These are phyloP conservation scores for Apophysomyces variabilis DNA, from an alignment of 371 early-diverging fungal genomes.

Conservation along the genomic window DNA sequence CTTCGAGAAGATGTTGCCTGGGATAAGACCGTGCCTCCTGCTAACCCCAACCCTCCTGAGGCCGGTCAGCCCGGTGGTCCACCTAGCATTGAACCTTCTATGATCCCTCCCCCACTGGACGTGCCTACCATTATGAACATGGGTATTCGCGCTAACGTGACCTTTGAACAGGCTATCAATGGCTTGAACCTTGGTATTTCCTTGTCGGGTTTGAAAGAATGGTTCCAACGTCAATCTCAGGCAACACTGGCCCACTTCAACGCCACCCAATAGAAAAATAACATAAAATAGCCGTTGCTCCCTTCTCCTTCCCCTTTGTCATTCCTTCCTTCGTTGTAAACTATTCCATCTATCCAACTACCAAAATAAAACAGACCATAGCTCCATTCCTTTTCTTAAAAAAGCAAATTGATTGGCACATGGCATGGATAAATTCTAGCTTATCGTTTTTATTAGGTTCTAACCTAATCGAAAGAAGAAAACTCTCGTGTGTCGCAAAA, in stretches of 20 bases:
- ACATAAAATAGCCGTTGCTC: background rate
- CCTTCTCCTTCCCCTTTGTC: too few species aligned
- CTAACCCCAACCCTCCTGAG: slow-evolving; percentile 15
- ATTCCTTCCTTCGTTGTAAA: too few species aligned
- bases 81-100: background rate
- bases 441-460: too few species aligned
- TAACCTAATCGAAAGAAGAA: too few species aligned
- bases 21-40: slow-evolving; percentile 31
- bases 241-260: slow-evolving; percentile 8
- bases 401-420: too few species aligned
- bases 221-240: slow-evolving; percentile 10
- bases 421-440: too few species aligned
- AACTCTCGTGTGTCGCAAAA: too few species aligned
- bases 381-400: too few species aligned
- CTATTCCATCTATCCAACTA: too few species aligned
- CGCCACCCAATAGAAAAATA: background rate
- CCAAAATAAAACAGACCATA: too few species aligned
- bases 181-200: slow-evolving; percentile 23
- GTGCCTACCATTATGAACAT: slow-evolving; percentile 8
- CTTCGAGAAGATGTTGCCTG: slow-evolving; percentile 44
- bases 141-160: slow-evolving; percentile 10
- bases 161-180: slow-evolving; percentile 26
- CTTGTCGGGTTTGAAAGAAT: slow-evolving; percentile 28
- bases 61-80: background rate
- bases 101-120: slow-evolving; percentile 8